phyloP scores from a whole-genome alignment of 176 grass and related monocot genomes.

The Ampelocalamus luodianensis region DNA sequence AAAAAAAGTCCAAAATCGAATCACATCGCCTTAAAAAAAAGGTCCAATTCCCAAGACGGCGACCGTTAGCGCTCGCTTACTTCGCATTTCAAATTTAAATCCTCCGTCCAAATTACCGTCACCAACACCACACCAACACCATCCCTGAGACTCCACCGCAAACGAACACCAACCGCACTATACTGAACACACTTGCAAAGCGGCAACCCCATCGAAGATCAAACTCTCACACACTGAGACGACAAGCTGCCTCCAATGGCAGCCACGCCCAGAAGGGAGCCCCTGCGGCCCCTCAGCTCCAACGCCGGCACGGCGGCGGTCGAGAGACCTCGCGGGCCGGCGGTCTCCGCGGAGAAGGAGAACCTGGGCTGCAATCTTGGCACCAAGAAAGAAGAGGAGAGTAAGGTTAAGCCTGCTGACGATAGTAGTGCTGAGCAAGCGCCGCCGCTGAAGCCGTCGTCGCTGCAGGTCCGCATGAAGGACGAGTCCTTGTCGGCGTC shows the following conservation, averaged over 20 bases:
- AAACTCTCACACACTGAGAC: too few species aligned
- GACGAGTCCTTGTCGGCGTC: background rate
- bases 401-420: background rate
- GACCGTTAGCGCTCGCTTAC: conserved; percentile 47
- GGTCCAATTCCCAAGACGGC: conserved; percentile 40
- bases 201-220: too few species aligned
- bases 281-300: conserved; percentile 51
- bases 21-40: background rate
- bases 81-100: conserved; percentile 79
- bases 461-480: conserved; percentile 80
- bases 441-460: conserved; percentile 52
- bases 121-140: too few species aligned
- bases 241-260: conserved; percentile 34
- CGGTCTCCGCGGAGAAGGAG: conserved; percentile 50
- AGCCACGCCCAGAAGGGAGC: conserved; percentile 49
- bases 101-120: conserved; percentile 47
- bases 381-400: conserved; percentile 6
- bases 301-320: conserved; percentile 30
- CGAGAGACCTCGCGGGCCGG: background rate
- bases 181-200: background rate
- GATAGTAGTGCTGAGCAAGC: background rate
- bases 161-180: background rate
- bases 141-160: background rate
- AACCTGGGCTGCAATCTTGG: conserved; percentile 39
- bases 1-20: conserved; percentile 22